Evolutionary conservation across 345 rosid genomes (phyloP).

Genomic region (Brassica rapa): DNA sequence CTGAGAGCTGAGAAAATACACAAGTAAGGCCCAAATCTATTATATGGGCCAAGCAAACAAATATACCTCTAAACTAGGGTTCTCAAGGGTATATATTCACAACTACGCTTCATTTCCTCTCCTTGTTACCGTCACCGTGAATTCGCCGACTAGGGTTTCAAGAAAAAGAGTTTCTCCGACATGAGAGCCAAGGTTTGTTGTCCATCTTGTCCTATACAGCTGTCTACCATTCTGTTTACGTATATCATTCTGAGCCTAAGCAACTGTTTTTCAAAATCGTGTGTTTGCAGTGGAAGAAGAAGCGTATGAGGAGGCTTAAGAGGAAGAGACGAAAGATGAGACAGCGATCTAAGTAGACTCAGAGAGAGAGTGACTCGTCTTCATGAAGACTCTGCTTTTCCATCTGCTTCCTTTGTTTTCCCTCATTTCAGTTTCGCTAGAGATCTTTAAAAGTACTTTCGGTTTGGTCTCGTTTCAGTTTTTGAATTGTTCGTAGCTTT

Average conservation of each 20-base stretch:
- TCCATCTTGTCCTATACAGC: neutral
- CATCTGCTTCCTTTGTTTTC: conserved; percentile 13
- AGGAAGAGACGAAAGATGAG: conserved; percentile 99
- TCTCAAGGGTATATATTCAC: conserved; percentile 28
- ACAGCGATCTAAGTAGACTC: conserved; percentile 91
- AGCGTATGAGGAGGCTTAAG: conserved; percentile 99
- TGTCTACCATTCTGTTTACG: neutral
- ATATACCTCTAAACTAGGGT: conserved; percentile 19
- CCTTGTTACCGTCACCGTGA: conserved; percentile 22
- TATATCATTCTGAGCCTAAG: neutral
- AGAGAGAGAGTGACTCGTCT: conserved; percentile 21
- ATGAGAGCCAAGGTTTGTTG: conserved; percentile 86
- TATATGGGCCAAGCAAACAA: conserved; percentile 1
- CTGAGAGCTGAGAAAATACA: neutral
- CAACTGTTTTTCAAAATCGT: neutral
- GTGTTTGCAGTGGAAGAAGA: conserved; percentile 89
- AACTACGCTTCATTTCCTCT: neutral
- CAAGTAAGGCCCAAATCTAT: neutral
- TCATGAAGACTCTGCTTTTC: conserved; percentile 17
- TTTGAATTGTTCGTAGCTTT: conserved; percentile 1
- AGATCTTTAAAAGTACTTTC: conserved; percentile 20
- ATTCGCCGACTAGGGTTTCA: conserved; percentile 34
- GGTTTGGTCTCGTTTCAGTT: conserved; percentile 18
- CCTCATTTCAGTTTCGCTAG: neutral
- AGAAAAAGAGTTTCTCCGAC: conserved; percentile 12